A percentile compares a stretch with the other conserved stretches of the same genome.
phyloP scores from a whole-genome alignment of 495 filamentous ascomycete species.

The Friedmanniomyces simplex region DNA sequence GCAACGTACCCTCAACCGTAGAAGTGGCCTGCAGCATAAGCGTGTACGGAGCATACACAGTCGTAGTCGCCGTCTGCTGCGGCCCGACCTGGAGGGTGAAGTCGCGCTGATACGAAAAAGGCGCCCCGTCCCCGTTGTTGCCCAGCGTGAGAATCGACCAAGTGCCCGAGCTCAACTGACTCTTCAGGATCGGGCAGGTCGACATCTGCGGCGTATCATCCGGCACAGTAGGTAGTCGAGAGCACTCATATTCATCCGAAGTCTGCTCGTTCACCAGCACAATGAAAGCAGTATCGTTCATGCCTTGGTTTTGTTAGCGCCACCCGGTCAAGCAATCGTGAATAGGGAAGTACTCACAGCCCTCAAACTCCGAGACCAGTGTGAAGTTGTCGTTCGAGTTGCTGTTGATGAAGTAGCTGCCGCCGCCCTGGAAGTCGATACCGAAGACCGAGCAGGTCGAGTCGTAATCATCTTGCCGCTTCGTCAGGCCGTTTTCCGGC shows the following conservation, averaged over 20 bases:
- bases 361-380: slow-evolving; percentile 13
- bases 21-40: slow-evolving; percentile 1
- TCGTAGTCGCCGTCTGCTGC: slow-evolving; percentile 10
- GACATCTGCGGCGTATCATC: slow-evolving; percentile 3
- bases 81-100: slow-evolving; percentile 3
- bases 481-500: slow-evolving; percentile 10
- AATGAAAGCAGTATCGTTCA: slow-evolving; percentile 4
- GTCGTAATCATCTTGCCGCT: not conserved
- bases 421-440: slow-evolving; percentile 12
- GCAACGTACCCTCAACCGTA: not conserved
- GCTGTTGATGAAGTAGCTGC: slow-evolving; percentile 17
- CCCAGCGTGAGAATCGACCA: slow-evolving; percentile 12
- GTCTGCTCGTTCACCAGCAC: slow-evolving; percentile 6
- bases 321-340: not conserved
- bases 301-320: not conserved
- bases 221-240: slow-evolving; percentile 1
- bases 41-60: slow-evolving; percentile 3
- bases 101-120: slow-evolving; percentile 13
- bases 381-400: slow-evolving; percentile 9
- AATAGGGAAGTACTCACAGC: not conserved
- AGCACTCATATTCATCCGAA: slow-evolving; percentile 13
- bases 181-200: slow-evolving; percentile 11
- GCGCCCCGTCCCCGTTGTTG: slow-evolving; percentile 5
- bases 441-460: slow-evolving; percentile 9
- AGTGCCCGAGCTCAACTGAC: slow-evolving; percentile 9